A percentile compares a stretch with the other conserved stretches of the same genome.
These are phyloP conservation scores for Neurospora cerealis DNA, from an alignment of 495 filamentous ascomycete genomes.

Conservation along the genomic window DNA sequence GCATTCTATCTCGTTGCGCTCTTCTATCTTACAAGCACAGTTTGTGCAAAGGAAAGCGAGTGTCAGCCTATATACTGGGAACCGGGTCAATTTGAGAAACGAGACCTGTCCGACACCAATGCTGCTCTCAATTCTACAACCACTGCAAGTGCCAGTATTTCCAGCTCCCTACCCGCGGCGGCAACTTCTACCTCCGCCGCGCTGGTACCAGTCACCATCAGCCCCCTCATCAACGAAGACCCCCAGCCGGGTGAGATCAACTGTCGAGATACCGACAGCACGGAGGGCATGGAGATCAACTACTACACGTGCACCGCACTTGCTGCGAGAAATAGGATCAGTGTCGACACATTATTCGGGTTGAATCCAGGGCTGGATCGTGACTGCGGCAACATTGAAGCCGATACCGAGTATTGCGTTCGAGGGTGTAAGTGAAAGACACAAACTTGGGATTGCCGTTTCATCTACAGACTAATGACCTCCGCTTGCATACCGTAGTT, in stretches of 20 bases:
- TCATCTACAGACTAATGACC: neutral
- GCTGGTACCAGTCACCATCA: neutral
- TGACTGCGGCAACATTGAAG: slow-evolving; percentile 16
- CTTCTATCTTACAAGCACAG: no score
- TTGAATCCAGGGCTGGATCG: slow-evolving; percentile 13
- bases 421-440: slow-evolving; percentile 12
- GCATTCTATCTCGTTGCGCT: no score
- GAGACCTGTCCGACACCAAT: no score
- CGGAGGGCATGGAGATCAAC: slow-evolving; percentile 7
- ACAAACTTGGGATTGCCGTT: neutral
- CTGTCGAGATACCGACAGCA: slow-evolving; percentile 7
- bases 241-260: slow-evolving; percentile 12
- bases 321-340: slow-evolving; percentile 4
- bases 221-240: neutral
- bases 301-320: slow-evolving; percentile 14
- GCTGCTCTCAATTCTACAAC: no score
- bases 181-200: no score
- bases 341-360: slow-evolving; percentile 11
- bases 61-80: no score
- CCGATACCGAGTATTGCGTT: slow-evolving; percentile 19
- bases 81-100: no score
- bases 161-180: no score
- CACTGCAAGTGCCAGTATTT: no score
- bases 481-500: slow-evolving; percentile 6
- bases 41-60: no score